Evolutionary conservation across 495 filamentous ascomycete species (phyloP).

Genomic region (Talaromyces stipitatus): DNA sequence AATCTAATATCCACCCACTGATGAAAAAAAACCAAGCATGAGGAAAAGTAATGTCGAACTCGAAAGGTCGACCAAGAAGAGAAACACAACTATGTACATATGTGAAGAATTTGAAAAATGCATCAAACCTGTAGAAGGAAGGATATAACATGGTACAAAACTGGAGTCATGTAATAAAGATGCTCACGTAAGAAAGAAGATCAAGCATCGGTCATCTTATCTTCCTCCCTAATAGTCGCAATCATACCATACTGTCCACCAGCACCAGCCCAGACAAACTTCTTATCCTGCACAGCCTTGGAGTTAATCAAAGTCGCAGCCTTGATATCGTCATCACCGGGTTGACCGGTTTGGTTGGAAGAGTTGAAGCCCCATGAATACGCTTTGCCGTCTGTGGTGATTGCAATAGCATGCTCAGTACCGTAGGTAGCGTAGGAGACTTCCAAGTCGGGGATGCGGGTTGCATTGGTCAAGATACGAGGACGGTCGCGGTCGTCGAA

Average conservation of each 20-base stretch:
- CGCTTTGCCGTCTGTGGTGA: slow-evolving; percentile 49
- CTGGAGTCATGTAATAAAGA: not conserved
- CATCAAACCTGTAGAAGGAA: not conserved
- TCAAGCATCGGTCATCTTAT: not conserved
- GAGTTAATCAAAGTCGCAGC: slow-evolving; percentile 52
- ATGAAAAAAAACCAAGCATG: no score
- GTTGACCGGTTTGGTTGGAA: slow-evolving; percentile 57
- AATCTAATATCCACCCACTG: no score
- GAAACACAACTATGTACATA: not conserved
- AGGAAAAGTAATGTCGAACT: no score
- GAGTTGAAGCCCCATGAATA: slow-evolving; percentile 58
- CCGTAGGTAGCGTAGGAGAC: slow-evolving; percentile 31
- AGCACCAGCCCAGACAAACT: slow-evolving; percentile 49
- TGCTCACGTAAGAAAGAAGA: not conserved
- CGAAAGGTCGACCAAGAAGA: not conserved
- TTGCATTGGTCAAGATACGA: slow-evolving; percentile 50
- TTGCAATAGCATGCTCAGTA: slow-evolving; percentile 51
- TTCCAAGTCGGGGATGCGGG: slow-evolving; percentile 21
- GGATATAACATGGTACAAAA: not conserved
- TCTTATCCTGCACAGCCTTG: slow-evolving; percentile 47
- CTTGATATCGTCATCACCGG: slow-evolving; percentile 48
- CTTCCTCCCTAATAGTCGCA: slow-evolving; percentile 14
- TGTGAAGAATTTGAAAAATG: not conserved
- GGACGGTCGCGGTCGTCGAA: slow-evolving; percentile 46
- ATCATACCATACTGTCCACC: slow-evolving; percentile 61